Evolutionary conservation across 2,329 filamentous ascomycete species (phyloP).

Genomic region (Diplodia corticola): DNA sequence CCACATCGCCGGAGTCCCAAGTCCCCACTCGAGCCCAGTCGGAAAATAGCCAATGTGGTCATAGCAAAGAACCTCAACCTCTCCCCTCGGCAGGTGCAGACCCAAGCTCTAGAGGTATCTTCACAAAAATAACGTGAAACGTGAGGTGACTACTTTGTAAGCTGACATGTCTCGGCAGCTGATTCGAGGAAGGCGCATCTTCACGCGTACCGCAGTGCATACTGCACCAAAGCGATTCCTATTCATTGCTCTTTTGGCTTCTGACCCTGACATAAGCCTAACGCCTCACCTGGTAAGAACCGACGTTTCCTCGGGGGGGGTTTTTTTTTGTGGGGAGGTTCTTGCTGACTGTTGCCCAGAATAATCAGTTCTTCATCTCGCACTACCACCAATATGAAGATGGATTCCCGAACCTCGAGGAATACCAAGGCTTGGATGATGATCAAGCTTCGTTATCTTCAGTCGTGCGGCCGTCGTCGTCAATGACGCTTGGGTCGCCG

Average conservation of each 20-base stretch:
- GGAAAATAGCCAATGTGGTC: constrained; percentile 75
- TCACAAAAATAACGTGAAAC: neutral
- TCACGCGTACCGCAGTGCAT: constrained; percentile 72
- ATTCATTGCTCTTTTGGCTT: constrained; percentile 70
- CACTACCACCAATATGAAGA: constrained; percentile 76
- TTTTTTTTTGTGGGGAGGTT: no score
- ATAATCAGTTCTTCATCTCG: constrained; percentile 84
- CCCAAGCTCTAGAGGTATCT: constrained; percentile 66
- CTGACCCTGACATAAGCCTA: constrained; percentile 37
- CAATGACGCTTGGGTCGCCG: constrained; percentile 21
- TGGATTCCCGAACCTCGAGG: constrained; percentile 74
- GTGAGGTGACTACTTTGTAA: neutral
- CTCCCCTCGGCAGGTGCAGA: constrained; percentile 74
- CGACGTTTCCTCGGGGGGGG: neutral
- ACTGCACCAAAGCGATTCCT: constrained; percentile 75
- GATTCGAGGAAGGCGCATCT: constrained; percentile 75
- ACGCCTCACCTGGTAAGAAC: constrained; percentile 44
- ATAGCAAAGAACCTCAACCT: constrained; percentile 77
- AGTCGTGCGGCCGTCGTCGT: constrained; percentile 37
- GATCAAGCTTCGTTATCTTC: constrained; percentile 40
- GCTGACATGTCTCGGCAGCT: constrained; percentile 58
- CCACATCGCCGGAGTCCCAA: constrained; percentile 7
- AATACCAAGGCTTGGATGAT: constrained; percentile 39
- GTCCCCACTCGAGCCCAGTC: constrained; percentile 30
- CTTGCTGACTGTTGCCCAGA: constrained; percentile 54